Evolutionary conservation across 2,329 filamentous ascomycete genomes (phyloP).

Genomic region (Nemania sp.): DNA sequence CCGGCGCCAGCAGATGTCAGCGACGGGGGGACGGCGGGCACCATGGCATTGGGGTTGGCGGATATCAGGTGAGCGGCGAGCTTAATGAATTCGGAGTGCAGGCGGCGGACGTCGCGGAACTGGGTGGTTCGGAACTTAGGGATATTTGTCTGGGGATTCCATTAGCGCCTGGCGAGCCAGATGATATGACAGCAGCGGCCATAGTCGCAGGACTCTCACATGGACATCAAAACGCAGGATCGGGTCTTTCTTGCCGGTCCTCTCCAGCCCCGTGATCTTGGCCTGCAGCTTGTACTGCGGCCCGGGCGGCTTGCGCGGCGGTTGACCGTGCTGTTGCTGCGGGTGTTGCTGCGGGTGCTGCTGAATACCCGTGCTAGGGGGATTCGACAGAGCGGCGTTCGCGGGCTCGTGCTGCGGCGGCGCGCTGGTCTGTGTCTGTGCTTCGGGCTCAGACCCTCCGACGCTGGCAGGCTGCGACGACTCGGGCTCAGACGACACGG

Average conservation of each 20-base stretch:
- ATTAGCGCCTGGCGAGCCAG: constrained; percentile 9
- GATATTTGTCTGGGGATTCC: constrained; percentile 79
- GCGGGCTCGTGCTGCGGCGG: constrained; percentile 28
- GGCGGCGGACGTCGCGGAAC: constrained; percentile 93
- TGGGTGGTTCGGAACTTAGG: constrained; percentile 97
- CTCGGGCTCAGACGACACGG: constrained; percentile 37
- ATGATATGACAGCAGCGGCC: too few species aligned
- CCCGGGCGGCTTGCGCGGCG: constrained; percentile 60
- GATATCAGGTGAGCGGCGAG: constrained; percentile 95
- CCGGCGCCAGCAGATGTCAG: constrained; percentile 91
- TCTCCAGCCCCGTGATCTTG: constrained; percentile 91
- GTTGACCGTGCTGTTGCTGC: constrained; percentile 37
- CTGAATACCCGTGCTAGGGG: too few species aligned
- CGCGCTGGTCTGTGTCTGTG: constrained; percentile 29
- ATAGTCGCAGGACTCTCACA: too few species aligned
- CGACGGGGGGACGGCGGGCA: constrained; percentile 93
- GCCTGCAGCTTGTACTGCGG: constrained; percentile 85
- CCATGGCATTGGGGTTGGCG: constrained; percentile 93
- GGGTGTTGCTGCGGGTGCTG: too few species aligned
- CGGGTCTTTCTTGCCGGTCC: constrained; percentile 92
- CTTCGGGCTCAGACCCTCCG: constrained; percentile 31
- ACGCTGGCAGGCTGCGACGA: constrained; percentile 35
- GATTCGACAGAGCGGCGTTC: constrained; percentile 25
- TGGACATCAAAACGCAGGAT: constrained; percentile 95
- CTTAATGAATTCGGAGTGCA: constrained; percentile 95